These are phyloP conservation scores for Myriosclerotinia scirpicola DNA, from an alignment of 2,329 filamentous ascomycete genomes.

Conservation along the genomic window DNA sequence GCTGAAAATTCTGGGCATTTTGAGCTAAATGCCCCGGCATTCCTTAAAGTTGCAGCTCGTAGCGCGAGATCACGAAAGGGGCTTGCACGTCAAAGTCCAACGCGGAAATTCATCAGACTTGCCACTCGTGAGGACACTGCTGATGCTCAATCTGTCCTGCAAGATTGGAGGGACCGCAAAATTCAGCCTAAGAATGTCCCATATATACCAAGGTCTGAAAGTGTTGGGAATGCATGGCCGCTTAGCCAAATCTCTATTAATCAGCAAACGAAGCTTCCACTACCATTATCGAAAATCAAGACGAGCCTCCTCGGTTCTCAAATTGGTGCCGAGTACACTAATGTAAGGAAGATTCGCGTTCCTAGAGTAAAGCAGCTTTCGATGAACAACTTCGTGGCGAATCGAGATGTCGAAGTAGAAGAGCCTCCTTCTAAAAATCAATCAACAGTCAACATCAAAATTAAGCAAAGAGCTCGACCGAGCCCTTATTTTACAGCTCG, in stretches of 20 bases:
- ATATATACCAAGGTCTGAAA: not conserved
- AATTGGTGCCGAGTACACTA: not conserved
- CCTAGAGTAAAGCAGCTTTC: constrained; percentile 32
- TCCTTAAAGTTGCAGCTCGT: constrained; percentile 62
- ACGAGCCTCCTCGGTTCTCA: not conserved
- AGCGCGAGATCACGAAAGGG: constrained; percentile 50
- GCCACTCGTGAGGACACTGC: constrained; percentile 60
- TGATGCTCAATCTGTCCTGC: constrained; percentile 54
- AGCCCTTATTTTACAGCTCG: constrained; percentile 30
- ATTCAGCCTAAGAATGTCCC: constrained; percentile 30
- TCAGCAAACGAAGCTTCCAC: constrained; percentile 28
- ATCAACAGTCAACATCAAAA: not conserved
- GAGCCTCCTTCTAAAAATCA: not conserved
- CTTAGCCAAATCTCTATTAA: constrained; percentile 32
- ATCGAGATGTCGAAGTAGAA: constrained; percentile 12
- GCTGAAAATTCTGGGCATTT: constrained; percentile 41
- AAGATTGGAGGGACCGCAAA: constrained; percentile 52
- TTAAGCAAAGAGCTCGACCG: constrained; percentile 17
- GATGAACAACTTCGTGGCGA: constrained; percentile 40
- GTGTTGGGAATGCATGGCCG: constrained; percentile 14
- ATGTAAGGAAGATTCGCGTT: constrained; percentile 30
- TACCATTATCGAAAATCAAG: constrained; percentile 17
- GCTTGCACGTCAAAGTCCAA: constrained; percentile 56
- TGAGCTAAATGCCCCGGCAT: constrained; percentile 47
- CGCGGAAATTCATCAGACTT: constrained; percentile 58